phyloP scores from a whole-genome alignment of 108 stramenopile species.

The Skeletonema potamos region DNA sequence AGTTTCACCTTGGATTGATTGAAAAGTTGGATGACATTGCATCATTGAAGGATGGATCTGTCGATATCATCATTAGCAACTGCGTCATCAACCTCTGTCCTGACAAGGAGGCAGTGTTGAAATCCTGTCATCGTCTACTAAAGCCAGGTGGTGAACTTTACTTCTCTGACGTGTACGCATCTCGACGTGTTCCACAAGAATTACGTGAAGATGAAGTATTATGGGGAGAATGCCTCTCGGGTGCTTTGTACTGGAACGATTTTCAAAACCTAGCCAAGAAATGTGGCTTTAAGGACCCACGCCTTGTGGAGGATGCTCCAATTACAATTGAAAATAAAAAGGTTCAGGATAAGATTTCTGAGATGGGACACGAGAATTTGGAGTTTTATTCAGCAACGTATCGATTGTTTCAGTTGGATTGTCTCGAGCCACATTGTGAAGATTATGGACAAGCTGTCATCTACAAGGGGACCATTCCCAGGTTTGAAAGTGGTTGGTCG shows the following conservation, averaged over 20 bases:
- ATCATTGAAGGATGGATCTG: conserved; percentile 64
- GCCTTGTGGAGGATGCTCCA: conserved; percentile 89
- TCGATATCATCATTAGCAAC: conserved; percentile 96
- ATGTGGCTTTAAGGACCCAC: conserved; percentile 89
- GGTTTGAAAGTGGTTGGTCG: conserved; percentile 77
- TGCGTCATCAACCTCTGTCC: conserved; percentile 97
- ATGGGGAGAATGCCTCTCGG: conserved; percentile 95
- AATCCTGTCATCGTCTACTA: conserved; percentile 78
- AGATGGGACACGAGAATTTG: conserved; percentile 72
- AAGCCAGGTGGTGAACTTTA: conserved; percentile 96
- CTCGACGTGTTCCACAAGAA: conserved; percentile 84
- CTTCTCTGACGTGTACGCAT: conserved; percentile 96
- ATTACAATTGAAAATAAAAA: conserved; percentile 83
- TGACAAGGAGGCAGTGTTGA: conserved; percentile 94
- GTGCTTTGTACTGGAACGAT: conserved; percentile 97
- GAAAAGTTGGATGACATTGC: conserved; percentile 82
- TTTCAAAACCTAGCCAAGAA: conserved; percentile 85
- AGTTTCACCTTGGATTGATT: conserved; percentile 90
- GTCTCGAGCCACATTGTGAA: conserved; percentile 93
- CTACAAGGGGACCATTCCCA: conserved; percentile 94
- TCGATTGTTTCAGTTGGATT: conserved; percentile 88
- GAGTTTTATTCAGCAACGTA: conserved; percentile 95
- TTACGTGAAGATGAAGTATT: conserved; percentile 78
- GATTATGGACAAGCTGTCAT: conserved; percentile 96
- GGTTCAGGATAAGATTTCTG: conserved; percentile 71